Evolutionary conservation across 345 rosid genomes (phyloP), one percentile per base, ranked within the genome.

Genomic region (Murraya paniculata): DNA sequence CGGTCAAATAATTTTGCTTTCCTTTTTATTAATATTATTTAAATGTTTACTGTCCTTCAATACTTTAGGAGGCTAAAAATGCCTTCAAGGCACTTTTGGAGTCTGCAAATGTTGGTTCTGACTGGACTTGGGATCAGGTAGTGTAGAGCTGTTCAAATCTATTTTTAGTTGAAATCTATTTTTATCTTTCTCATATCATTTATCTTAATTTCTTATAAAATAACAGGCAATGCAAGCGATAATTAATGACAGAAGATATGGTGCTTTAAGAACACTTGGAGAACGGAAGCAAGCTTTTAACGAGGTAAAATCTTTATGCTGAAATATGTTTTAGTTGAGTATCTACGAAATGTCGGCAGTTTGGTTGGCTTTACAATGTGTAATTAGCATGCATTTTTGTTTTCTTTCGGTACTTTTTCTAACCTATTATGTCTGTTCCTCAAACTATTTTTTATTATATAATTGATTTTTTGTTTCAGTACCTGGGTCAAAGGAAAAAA

Each of bases 61-160:
- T 66, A 74, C 60, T 79, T 50, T 66, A 95, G 98, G 99, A 96
- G 84, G 99, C 99, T 24, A 96, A 94, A 88, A 94, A 87, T 90
- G 97, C 98, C 79, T 96, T 96, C 87, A 96, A 96, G 87, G 88
- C 90, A 73, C 97, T 96, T 77, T 86, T 96, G 76, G 98, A 96
- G 80, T 91, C 94, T 64, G 91, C 84, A 62, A 91, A 91, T 75
- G 95, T 96, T 79, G 95, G 87, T 72, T 90, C 98, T 65, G 99
- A 96, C 81, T 94, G 98, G 97, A 91, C 97, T 57, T 96, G 99
- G 99, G 99, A 96, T 86, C 99, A 96, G 98, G 98, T 95, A 50
- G 4, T 88, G 70, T 74, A 30, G 45, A 27, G 41, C 68, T 74
- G 30, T 57, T 27, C 64, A 28, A n/a, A n/a, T n/a, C n/a, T n/a